These are phyloP conservation scores for Metarhizium album DNA, from an alignment of 2,329 filamentous ascomycete genomes.

Conservation along the genomic window DNA sequence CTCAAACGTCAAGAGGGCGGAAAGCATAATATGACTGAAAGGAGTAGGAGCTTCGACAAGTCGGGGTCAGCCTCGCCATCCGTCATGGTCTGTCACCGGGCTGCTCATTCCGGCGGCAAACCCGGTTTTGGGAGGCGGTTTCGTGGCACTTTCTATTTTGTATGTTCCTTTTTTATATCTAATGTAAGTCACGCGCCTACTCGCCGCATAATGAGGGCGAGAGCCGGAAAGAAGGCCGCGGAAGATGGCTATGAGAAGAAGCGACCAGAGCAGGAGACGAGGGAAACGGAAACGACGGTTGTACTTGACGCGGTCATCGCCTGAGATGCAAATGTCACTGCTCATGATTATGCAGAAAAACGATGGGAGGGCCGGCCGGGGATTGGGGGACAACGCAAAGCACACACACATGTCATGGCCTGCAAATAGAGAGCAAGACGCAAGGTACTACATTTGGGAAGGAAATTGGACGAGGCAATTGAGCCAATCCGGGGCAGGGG, in stretches of 20 bases:
- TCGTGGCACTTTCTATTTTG: slow-evolving; percentile 4
- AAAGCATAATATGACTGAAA: not conserved
- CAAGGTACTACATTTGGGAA: not conserved
- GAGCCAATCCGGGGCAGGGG: slow-evolving; percentile 7
- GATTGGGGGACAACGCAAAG: not conserved
- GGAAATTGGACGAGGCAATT: not conserved
- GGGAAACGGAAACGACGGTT: not conserved
- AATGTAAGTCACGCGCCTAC: not conserved
- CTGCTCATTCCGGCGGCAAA: not conserved
- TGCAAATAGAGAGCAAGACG: slow-evolving; percentile 1
- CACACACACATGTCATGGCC: not conserved
- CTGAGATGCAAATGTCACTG: not conserved
- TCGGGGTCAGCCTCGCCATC: not conserved
- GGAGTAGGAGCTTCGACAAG: not conserved
- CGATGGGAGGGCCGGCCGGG: not conserved
- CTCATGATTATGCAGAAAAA: not conserved
- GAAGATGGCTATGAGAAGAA: not conserved
- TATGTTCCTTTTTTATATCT: not conserved
- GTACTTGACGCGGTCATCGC: not conserved
- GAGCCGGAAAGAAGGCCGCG: not conserved
- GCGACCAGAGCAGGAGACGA: not conserved
- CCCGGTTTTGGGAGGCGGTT: not conserved
- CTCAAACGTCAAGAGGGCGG: not conserved
- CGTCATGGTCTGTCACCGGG: not conserved
- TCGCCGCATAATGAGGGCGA: not conserved